Base-by-base conservation (phyloP, 192 early-diverging fungal genomes). In the Thoreauomyces humboldtii region DNA sequence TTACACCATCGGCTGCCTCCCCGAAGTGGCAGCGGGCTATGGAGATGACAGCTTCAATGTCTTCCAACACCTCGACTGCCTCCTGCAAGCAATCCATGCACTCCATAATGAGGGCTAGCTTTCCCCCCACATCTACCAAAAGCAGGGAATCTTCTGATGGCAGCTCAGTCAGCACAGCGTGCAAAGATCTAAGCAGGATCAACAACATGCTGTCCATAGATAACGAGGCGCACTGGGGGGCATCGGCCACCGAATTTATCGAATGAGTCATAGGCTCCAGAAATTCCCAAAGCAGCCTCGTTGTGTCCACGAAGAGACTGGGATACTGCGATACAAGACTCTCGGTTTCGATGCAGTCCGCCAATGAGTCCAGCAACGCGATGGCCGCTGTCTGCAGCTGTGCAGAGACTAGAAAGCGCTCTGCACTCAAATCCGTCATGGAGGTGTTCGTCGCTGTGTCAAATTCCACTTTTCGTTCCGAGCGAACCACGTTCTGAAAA, bases 381-480 rank as follows among this genome's bases (percentile, higher is more conserved):
- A 62, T 28, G 17, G 69, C 56, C 6, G 77, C 63, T 28, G 72
- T 42, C n/a, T 57, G 46, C 14, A 77, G 3, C 22, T 65, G 60
- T 32, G 5, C 33, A 33, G 77, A 51, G 12, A 77, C 34, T 51
- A 59, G 59, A 19, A 77, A 55, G 15, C 67, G 51, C 31, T 57
- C 43, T 15, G 17, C 27, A 31, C 35, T 35, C 12, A 73, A 29
- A 35, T 73, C 71, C 22, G 32, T 31, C 0, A 58, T 38, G 19
- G 63, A 33, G 14, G 24, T 55, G 3, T 9, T 47, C 9, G 27
- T 34, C 12, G 29, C 36, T 1, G 33, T 14, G n/a, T 60, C 65
- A 46, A 78, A 78, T 11, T 60, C 41, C 2, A 78, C 73, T 60
- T 69, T 71, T 0, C 77, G 55, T 44, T 74, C 77, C 4, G 70